These are phyloP conservation scores for Pyrus pyrifolia DNA, from an alignment of 306 rosid genomes.

Conservation along the genomic window DNA sequence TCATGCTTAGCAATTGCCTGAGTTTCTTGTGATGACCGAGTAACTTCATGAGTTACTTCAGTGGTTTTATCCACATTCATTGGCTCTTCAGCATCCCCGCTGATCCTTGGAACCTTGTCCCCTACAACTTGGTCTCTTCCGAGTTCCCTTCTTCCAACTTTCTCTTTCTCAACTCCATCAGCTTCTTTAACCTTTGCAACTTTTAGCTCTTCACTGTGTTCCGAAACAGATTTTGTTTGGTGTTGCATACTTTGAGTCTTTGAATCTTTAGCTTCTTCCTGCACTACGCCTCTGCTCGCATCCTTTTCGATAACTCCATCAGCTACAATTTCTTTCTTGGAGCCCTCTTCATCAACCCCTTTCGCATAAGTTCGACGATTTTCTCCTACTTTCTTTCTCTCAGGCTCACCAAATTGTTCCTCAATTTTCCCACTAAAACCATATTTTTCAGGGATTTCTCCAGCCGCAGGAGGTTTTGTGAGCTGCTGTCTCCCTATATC, in stretches of 20 bases:
- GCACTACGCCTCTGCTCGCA: neutral
- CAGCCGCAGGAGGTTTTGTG: constrained; percentile 3
- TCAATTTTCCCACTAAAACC: neutral
- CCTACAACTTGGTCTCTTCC: constrained; percentile 1
- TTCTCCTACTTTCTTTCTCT: neutral
- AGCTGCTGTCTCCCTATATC: constrained; percentile 1
- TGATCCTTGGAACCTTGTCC: neutral
- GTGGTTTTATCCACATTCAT: neutral
- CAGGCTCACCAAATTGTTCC: neutral
- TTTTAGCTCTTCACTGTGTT: neutral
- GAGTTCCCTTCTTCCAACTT: neutral
- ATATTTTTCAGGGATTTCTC: neutral
- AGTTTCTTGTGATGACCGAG: neutral
- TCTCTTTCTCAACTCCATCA: neutral
- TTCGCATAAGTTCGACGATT: neutral
- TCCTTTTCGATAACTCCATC: neutral
- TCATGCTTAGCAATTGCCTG: neutral
- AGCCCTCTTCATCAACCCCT: neutral
- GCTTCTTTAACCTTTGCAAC: neutral
- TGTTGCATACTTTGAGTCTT: neutral
- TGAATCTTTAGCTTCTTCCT: neutral
- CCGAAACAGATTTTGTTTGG: neutral
- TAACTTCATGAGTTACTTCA: neutral
- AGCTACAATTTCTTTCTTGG: neutral
- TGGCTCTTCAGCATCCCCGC: neutral